Evolutionary conservation across 768 basidiomycete species (phyloP), one percentile per base, ranked within the genome.

Genomic region (Mycena latifolia): DNA sequence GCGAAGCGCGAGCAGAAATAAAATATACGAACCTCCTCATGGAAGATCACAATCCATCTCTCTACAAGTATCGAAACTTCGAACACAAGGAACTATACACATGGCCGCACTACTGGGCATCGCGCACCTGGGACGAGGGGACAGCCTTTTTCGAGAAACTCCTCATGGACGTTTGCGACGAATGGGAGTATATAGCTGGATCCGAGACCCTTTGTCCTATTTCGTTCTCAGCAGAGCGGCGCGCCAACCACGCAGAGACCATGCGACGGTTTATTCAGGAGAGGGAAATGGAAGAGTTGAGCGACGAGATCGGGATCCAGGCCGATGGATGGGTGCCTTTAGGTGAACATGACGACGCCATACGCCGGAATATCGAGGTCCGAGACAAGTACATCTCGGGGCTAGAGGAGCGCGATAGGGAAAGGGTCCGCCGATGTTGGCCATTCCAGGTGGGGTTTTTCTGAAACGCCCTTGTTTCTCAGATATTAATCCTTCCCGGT

Each of bases 41-140:
- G 10, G 12, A 43, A 22, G 25, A 55, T 1, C 22, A 28, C 27
- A 55, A 55, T 22, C 22, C 54, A 9, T 8, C 15, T 1, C 35
- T 55, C 37, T 18, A 31, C 35, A 43, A 43, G 18, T 55, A 43
- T 22, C 54, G 54, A 17, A 28, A n/a, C 54, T 55, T 55, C 27
- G 54, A 55, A 22, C 54, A n/a, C 17, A 55, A 27, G 25, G 54
- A 55, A 20, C 11, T 39, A 8, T 55, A 43, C 35, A 27, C 24
- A 3, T 55, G 54, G 54, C 54, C 54, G 39, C 39, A 55, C 37
- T 55, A 55, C 14, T 55, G 54, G 54, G 54, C 39, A 8, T 55
- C 54, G 39, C 54, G 54, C 39, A 55, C 54, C 18, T 55, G 54
- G 39, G 54, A 55, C 39, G 54, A 55, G 39, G 54, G 54, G 17